phyloP scores from a whole-genome alignment of 176 grass and related monocot species.

The Paspalum vaginatum region DNA sequence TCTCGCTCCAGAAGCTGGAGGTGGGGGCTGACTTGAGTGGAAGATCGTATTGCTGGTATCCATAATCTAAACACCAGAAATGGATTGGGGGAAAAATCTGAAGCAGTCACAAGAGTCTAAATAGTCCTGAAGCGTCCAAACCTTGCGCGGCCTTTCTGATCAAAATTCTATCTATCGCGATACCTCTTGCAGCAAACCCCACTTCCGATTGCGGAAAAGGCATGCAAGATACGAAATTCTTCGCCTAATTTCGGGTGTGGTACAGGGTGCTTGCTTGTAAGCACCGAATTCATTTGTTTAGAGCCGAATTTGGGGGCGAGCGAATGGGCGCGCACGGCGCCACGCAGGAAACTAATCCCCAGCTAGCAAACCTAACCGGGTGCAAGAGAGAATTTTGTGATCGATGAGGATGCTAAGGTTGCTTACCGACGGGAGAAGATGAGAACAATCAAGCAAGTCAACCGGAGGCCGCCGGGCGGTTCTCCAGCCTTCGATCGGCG shows the following conservation, averaged over 20 bases:
- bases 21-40: background rate
- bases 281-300: background rate
- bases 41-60: background rate
- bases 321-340: background rate
- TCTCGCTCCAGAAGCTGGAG: background rate
- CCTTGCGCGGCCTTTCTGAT: no score
- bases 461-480: background rate
- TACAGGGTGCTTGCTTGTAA: background rate
- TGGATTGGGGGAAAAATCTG: background rate
- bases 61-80: background rate
- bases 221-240: background rate
- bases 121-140: background rate
- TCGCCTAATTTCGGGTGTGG: background rate
- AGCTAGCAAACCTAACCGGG: background rate
- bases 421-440: background rate
- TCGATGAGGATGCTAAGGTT: background rate
- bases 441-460: background rate
- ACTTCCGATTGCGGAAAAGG: background rate
- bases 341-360: background rate
- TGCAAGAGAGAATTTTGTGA: background rate
- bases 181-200: background rate
- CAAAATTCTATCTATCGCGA: background rate
- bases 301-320: background rate
- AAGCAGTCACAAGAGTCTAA: background rate
- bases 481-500: background rate